Evolutionary conservation across 371 early-diverging fungal genomes (phyloP), one percentile per base, ranked within the genome.

Genomic region (Mortierella sp.): DNA sequence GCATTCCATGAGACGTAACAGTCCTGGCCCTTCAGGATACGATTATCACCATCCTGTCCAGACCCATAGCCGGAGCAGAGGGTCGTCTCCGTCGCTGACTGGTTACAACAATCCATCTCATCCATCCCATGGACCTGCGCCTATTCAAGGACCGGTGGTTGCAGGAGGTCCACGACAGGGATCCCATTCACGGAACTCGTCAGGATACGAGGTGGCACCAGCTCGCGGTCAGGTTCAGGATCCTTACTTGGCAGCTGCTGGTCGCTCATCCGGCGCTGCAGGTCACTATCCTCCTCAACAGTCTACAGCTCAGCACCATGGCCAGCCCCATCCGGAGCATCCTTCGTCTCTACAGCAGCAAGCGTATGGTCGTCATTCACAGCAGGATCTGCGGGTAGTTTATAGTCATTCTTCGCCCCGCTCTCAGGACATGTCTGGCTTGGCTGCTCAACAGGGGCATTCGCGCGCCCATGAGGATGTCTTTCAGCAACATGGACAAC

Each of bases 401-500:
- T 80, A 76, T 63, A 71, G 80, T 10, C 80, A 80, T 48, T 24
- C 70, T 8, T n/a, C 53, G 3, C 73, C 80, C 6, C 68, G 70
- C 7, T 64, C 80, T 3, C 80, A 76, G 47, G 80, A 80, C 16
- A 34, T 73, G 69, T 72, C 80, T 9, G 55, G 41, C 19, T 11
- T 65, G 50, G 52, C n/a, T 44, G 52, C 24, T 37, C 76, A 71
- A 24, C 77, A 68, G 16, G 68, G 50, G 26, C 70, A 39, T 22
- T 31, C 81, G 31, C 66, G 77, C 9, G 39, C 70, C 6, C 76
- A 76, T 13, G 70, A 48, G 8, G 55, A 44, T n/a, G 47, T 69
- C 26, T 31, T 63, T 9, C 71, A 48, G 24, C 78, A 71, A 13
- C 77, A 66, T 43, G 31, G 39, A 31, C 70, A 70, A n/a, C 68